These are phyloP conservation scores for Apiotrichum akiyoshidainum DNA, from an alignment of 1,284 basidiomycete species.

Conservation along the genomic window DNA sequence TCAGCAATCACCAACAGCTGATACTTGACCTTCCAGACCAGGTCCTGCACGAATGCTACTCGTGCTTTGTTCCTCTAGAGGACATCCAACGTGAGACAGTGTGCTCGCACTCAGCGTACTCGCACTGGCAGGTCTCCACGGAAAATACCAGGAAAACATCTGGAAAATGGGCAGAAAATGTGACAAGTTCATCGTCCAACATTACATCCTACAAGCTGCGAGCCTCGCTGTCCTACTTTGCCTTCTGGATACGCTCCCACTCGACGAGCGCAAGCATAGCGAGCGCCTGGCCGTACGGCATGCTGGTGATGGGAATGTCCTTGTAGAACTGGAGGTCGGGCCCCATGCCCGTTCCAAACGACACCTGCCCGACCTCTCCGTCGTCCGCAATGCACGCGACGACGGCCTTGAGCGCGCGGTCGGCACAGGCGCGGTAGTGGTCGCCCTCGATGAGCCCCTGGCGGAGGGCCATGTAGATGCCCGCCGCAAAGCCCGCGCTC, in stretches of 20 bases:
- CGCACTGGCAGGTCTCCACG: too few species aligned
- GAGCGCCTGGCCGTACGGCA: conserved; percentile 65
- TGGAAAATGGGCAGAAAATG: too few species aligned
- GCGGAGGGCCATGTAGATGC: conserved; percentile 60
- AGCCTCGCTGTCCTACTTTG: background rate
- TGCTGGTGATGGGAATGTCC: conserved; percentile 59
- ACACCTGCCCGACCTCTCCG: conserved; percentile 59
- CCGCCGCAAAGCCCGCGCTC: conserved; percentile 63
- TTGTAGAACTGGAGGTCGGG: conserved; percentile 59
- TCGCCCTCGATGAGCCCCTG: conserved; percentile 47
- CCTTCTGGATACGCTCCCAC: conserved; percentile 35
- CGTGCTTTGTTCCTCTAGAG: too few species aligned
- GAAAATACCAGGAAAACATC: too few species aligned
- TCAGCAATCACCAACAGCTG: too few species aligned
- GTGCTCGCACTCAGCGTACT: too few species aligned
- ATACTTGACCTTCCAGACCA: too few species aligned
- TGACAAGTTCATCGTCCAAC: too few species aligned
- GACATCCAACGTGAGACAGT: too few species aligned
- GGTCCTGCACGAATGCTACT: too few species aligned
- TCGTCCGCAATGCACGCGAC: conserved; percentile 57
- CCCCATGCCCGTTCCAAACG: conserved; percentile 63
- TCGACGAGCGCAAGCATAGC: conserved; percentile 53
- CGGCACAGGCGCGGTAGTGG: conserved; percentile 54
- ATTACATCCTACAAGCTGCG: background rate
- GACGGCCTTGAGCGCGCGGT: conserved; percentile 58